phyloP scores from a whole-genome alignment of 2,329 filamentous ascomycete species.

The Talaromyces albobiverticillius region DNA sequence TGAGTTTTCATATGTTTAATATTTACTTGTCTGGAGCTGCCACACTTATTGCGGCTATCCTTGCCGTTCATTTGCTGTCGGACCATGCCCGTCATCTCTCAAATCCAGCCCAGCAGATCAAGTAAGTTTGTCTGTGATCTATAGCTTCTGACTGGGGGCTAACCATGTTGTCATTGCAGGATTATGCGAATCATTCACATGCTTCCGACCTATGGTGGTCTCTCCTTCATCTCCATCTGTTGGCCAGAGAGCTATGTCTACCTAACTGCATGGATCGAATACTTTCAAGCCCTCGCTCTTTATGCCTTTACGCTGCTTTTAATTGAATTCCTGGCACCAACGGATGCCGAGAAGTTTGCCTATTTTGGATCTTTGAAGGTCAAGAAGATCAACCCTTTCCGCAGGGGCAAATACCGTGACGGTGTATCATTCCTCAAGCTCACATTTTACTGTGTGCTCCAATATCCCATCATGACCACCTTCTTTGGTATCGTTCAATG shows the following conservation, averaged over 20 bases:
- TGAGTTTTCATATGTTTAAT: constrained; percentile 5
- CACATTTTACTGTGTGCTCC: background rate
- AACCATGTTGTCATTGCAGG: background rate
- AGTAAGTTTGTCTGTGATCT: background rate
- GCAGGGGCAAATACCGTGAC: constrained; percentile 3
- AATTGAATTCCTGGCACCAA: constrained; percentile 6
- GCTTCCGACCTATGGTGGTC: background rate
- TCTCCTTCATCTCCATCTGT: background rate
- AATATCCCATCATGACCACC: background rate
- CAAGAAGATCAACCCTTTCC: background rate
- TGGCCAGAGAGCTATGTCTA: background rate
- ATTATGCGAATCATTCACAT: constrained; percentile 5
- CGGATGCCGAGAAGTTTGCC: background rate
- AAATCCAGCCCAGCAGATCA: background rate
- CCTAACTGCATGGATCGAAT: background rate
- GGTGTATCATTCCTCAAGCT: constrained; percentile 2
- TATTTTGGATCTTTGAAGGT: constrained; percentile 1
- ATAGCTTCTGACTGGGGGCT: background rate
- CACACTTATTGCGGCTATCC: background rate
- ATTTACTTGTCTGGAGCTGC: background rate
- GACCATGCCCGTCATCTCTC: constrained; percentile 7
- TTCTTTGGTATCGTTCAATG: background rate
- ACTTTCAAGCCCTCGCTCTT: background rate
- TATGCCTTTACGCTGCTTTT: constrained; percentile 5
- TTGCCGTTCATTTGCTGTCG: background rate